These are phyloP conservation scores for Aschersonia sp. DNA, from an alignment of 2,329 filamentous ascomycete genomes.

Conservation along the genomic window DNA sequence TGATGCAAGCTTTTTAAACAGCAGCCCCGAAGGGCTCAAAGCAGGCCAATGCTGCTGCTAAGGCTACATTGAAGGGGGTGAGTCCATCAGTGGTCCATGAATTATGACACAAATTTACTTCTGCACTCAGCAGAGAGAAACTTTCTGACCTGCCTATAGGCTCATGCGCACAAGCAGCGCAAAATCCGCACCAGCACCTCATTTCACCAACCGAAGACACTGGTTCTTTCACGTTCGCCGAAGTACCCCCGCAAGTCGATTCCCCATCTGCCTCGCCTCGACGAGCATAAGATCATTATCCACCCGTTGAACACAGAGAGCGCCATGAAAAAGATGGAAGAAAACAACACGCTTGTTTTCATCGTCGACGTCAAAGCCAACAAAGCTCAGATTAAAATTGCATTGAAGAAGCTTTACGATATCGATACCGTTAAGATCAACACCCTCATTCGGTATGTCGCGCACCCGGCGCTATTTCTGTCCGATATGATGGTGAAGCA, in stretches of 20 bases:
- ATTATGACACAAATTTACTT: constrained; percentile 2
- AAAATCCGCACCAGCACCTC: constrained; percentile 87
- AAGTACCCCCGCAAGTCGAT: constrained; percentile 97
- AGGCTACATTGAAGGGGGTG: constrained; percentile 89
- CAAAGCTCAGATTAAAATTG: constrained; percentile 98
- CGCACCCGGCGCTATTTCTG: background rate
- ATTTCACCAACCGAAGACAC: constrained; percentile 97
- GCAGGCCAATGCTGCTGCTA: constrained; percentile 87
- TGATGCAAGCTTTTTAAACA: constrained; percentile 44
- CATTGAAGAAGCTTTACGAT: constrained; percentile 98
- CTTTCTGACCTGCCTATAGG: constrained; percentile 15
- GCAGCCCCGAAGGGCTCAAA: constrained; percentile 53
- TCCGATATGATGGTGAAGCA: background rate
- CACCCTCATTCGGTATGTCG: constrained; percentile 80
- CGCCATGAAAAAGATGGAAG: constrained; percentile 99
- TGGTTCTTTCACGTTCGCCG: constrained; percentile 75
- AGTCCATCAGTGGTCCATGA: background rate
- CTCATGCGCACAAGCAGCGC: constrained; percentile 63
- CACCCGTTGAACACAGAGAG: constrained; percentile 99
- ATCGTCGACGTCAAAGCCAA: constrained; percentile 95
- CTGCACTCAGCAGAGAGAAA: no score
- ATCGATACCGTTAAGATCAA: constrained; percentile 98
- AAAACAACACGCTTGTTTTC: constrained; percentile 99
- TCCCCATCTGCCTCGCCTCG: constrained; percentile 76
- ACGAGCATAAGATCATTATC: constrained; percentile 95